These are phyloP conservation scores for Pichia sp. DNA, from an alignment of 1,139 yeast genomes.

Conservation along the genomic window DNA sequence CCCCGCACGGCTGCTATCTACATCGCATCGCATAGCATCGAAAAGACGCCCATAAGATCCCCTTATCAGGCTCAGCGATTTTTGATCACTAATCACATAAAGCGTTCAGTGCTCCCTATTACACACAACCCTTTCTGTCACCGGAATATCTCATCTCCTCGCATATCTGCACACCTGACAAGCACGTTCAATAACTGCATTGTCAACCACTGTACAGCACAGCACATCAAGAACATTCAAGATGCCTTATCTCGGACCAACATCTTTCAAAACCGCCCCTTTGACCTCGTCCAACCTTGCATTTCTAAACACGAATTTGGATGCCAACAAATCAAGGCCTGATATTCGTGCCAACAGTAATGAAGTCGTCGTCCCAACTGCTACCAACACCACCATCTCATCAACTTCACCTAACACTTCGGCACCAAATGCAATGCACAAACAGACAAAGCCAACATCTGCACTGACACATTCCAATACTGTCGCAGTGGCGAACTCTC, in stretches of 20 bases:
- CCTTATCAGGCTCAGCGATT: background rate
- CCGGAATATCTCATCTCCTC: background rate
- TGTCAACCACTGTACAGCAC: background rate
- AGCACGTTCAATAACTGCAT: background rate
- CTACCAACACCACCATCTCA: too few species aligned
- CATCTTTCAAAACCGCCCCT: conserved; percentile 27
- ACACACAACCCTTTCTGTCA: background rate
- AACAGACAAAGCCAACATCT: too few species aligned
- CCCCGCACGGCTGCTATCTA: too few species aligned
- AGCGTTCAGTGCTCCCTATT: background rate
- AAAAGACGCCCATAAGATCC: too few species aligned
- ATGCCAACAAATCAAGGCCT: background rate
- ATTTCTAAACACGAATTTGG: conserved; percentile 1
- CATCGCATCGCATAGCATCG: too few species aligned
- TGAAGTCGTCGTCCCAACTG: too few species aligned
- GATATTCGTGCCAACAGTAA: background rate
- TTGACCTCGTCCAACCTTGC: conserved; percentile 22
- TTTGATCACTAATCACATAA: background rate
- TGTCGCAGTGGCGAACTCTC: background rate
- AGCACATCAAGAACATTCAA: background rate
- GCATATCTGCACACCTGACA: background rate
- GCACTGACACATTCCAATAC: too few species aligned
- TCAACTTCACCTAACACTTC: too few species aligned
- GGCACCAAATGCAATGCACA: too few species aligned
- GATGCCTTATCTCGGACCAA: conserved; percentile 29